Evolutionary conservation across 2,329 filamentous ascomycete species (phyloP), one percentile per base, ranked within the genome.

Genomic region (Macrophomina phaseolina): DNA sequence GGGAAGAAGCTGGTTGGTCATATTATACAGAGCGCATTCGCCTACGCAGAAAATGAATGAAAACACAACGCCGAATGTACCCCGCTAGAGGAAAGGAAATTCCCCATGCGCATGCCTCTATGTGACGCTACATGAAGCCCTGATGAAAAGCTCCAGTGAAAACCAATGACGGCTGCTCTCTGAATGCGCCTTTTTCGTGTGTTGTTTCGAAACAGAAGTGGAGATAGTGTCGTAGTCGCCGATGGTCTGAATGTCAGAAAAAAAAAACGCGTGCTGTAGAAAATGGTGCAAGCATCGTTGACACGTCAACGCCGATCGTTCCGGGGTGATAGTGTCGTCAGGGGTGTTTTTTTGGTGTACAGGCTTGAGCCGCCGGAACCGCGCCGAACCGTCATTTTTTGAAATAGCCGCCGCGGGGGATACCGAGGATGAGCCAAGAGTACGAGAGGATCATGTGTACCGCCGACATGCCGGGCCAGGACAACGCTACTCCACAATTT

Each of bases 221-320:
- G 52, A 55, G 52, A 55, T 5, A 38, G 32, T 55, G 32, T 23
- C 52, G 9, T 11, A 38, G n/a, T 30, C 18, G 34, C 34, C 52
- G 12, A 18, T 32, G 28, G 23, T 23, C 23, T 3, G 23, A 23
- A 23, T 23, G 23, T 23, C 23, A 18, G 52, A 14, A 55, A 55
- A 52, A 53, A 53, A 30, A 30, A 30, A 53, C 11, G 36, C 36
- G 36, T 38, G 36, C 11, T 7, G 34, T 38, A 11, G 32, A 28
- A 49, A 62, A 49, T 49, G 58, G 45, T 62, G 49, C 58, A 62
- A 62, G 58, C 58, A 45, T 38, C 58, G 58, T 49, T 62, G 58
- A 62, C 58, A 51, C 45, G 58, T 62, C 58, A 62, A 62, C 45
- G 58, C 18, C 58, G 58, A 62, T 62, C 58, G 45, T 62, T 18